Percentiles rank a stretch among this genome's conserved stretches.
Evolutionary conservation across 2,329 filamentous ascomycete species (phyloP).

Genomic region (Alternaria solani): DNA sequence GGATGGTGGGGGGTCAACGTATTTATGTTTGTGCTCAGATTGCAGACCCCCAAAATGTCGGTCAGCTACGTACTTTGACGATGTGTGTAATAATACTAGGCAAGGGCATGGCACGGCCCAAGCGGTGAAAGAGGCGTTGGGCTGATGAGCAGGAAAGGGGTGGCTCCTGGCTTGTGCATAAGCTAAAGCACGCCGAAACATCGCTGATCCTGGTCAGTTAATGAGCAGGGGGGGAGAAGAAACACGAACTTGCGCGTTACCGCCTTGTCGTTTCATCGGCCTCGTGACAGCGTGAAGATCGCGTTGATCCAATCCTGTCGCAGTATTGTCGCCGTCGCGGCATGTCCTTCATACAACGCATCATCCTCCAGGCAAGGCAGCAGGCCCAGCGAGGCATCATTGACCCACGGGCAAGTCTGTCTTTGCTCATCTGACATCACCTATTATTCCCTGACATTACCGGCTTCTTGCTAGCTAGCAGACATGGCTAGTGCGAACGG

Average conservation of each 20-base stretch:
- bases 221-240: constrained; percentile 44
- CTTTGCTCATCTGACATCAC: constrained; percentile 47
- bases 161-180: constrained; percentile 49
- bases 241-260: constrained; percentile 47
- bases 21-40: constrained; percentile 53
- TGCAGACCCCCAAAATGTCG: constrained; percentile 49
- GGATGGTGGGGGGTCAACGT: constrained; percentile 42
- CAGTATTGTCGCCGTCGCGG: constrained; percentile 33
- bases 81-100: constrained; percentile 52
- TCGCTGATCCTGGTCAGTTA: constrained; percentile 47
- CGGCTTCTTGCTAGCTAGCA: constrained; percentile 39
- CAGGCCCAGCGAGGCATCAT: constrained; percentile 25
- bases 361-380: constrained; percentile 26
- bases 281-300: constrained; percentile 52
- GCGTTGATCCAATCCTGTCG: constrained; percentile 46
- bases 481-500: constrained; percentile 42
- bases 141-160: constrained; percentile 51
- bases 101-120: constrained; percentile 48
- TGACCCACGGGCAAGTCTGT: constrained; percentile 19
- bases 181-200: constrained; percentile 50
- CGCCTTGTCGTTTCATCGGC: constrained; percentile 50
- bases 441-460: constrained; percentile 16
- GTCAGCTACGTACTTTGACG: constrained; percentile 52
- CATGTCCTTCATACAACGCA: constrained; percentile 33
- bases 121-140: constrained; percentile 53